Conservation (phyloP, 352 stramenopile genomes). For the Pythium utonaiense region DNA sequence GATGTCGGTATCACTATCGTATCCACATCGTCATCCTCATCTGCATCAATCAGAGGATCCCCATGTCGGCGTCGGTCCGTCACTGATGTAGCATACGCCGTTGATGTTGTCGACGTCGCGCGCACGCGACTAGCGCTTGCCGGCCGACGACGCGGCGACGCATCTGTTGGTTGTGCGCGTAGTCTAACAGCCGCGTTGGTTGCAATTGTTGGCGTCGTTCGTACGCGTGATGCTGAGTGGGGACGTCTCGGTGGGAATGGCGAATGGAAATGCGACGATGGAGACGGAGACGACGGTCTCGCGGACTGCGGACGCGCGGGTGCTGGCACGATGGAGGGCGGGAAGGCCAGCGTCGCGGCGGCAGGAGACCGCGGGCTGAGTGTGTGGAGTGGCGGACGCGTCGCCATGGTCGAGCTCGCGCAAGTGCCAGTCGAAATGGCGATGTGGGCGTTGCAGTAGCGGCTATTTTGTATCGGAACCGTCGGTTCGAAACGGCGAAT, state of each 20-base stretch:
- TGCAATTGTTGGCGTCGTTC: background rate
- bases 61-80: background rate
- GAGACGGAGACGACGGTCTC: background rate
- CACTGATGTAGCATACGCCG: background rate
- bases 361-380: constrained; percentile 1
- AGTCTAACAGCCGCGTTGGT: constrained; percentile 8
- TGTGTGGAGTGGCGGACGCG: constrained; percentile 12
- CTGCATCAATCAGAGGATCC: constrained; percentile 4
- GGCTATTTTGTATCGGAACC: constrained; percentile 12
- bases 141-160: constrained; percentile 18
- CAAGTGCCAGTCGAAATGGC: background rate
- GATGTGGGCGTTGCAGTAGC: background rate
- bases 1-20: constrained; percentile 15
- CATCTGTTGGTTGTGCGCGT: constrained; percentile 17
- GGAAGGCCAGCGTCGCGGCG: constrained; percentile 1
- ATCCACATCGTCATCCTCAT: constrained; percentile 23
- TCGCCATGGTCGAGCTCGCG: background rate
- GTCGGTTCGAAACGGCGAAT: constrained; percentile 1
- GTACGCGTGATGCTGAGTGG: constrained; percentile 18
- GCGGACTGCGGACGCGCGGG: constrained; percentile 3
- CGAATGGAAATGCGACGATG: background rate
- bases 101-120: constrained; percentile 10
- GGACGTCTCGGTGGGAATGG: constrained; percentile 14
- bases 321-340: constrained; percentile 7
- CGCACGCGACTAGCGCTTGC: constrained; percentile 37